A percentile compares a stretch with the other conserved stretches of the same genome.
Evolutionary conservation across 1,284 basidiomycete genomes (phyloP).

Genomic region (Ganoderma lucidum): DNA sequence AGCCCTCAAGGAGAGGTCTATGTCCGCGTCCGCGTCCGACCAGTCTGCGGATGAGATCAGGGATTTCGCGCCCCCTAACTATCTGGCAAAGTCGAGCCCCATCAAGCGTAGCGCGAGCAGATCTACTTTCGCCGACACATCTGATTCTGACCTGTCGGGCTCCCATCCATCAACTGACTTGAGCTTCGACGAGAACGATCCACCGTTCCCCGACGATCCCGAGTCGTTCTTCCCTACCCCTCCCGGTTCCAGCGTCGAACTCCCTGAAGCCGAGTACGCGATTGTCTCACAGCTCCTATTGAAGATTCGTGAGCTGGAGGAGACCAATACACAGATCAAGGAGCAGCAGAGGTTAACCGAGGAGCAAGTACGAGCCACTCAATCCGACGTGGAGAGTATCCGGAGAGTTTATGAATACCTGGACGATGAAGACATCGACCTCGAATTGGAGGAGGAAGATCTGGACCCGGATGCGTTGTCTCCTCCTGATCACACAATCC

Average conservation of each 20-base stretch:
- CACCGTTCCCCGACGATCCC: constrained; percentile 3
- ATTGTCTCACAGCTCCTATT: constrained; percentile 74
- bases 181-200: constrained; percentile 12
- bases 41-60: constrained; percentile 33
- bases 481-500: constrained; percentile 45
- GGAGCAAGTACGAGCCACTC: constrained; percentile 68
- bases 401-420: constrained; percentile 76
- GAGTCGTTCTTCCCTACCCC: constrained; percentile 25
- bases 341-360: constrained; percentile 71
- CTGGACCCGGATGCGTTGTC: constrained; percentile 29
- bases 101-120: constrained; percentile 14
- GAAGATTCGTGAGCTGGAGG: constrained; percentile 84
- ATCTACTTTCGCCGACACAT: constrained; percentile 6
- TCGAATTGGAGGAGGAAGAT: constrained; percentile 50
- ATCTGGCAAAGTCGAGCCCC: constrained; percentile 32
- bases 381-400: constrained; percentile 75
- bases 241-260: constrained; percentile 8
- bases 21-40: constrained; percentile 38
- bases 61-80: constrained; percentile 69
- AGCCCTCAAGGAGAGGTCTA: constrained; percentile 51
- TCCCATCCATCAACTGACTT: constrained; percentile 7
- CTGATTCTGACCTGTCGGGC: constrained; percentile 9
- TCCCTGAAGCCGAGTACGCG: constrained; percentile 51
- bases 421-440: constrained; percentile 58
- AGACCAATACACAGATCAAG: constrained; percentile 75